These are phyloP conservation scores for Pisolithus albus DNA, from an alignment of 768 basidiomycete genomes.

Conservation along the genomic window DNA sequence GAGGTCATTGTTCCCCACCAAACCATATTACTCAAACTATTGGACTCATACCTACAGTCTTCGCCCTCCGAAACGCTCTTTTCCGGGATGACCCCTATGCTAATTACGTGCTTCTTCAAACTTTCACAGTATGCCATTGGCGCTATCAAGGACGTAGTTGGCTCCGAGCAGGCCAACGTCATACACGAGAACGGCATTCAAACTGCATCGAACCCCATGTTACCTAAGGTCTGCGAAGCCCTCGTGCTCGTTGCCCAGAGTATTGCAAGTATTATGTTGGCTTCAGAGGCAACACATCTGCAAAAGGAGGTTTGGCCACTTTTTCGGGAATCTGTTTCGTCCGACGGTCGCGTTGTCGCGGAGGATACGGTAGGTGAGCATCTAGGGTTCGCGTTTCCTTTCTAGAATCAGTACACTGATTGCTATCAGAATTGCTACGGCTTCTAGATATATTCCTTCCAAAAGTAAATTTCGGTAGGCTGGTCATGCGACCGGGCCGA, in stretches of 20 bases:
- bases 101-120: conserved; percentile 55
- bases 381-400: not conserved
- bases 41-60: conserved; percentile 78
- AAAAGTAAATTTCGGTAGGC: conserved; percentile 73
- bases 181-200: conserved; percentile 11
- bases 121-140: conserved; percentile 52
- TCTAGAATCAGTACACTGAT: not conserved
- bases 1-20: conserved; percentile 82
- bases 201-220: conserved; percentile 53
- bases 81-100: conserved; percentile 45
- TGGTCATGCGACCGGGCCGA: conserved; percentile 27
- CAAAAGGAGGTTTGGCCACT: conserved; percentile 27
- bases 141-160: conserved; percentile 45
- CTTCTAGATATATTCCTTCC: conserved; percentile 80
- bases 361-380: conserved; percentile 54
- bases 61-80: conserved; percentile 33
- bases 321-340: conserved; percentile 39
- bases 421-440: conserved; percentile 54
- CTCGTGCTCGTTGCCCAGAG: conserved; percentile 75
- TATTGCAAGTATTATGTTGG: conserved; percentile 54
- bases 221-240: conserved; percentile 77
- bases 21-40: conserved; percentile 77
- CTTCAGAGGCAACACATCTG: conserved; percentile 29
- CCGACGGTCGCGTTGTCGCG: conserved; percentile 39
- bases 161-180: conserved; percentile 12